These are phyloP conservation scores for Saitoella complicata DNA, from an alignment of 805 yeast genomes.

Conservation along the genomic window DNA sequence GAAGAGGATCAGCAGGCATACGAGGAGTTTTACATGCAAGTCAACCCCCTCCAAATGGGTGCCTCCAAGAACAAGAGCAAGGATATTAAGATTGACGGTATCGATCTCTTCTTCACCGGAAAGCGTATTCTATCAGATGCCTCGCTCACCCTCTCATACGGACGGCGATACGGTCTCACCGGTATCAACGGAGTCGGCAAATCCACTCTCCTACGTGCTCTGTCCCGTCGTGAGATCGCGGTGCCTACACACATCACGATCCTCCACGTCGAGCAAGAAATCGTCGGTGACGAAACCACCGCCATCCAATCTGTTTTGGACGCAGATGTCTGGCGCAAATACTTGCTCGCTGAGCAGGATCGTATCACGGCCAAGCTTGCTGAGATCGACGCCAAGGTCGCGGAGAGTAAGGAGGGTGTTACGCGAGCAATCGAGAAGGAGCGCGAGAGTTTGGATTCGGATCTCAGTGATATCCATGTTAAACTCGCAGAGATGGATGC, in stretches of 20 bases:
- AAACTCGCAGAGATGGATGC: slow-evolving; percentile 86
- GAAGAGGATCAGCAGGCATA: slow-evolving; percentile 46
- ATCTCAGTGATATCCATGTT: slow-evolving; percentile 61
- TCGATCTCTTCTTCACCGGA: slow-evolving; percentile 89
- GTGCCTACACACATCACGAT: slow-evolving; percentile 92
- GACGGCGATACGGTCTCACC: slow-evolving; percentile 90
- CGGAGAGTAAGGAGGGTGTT: slow-evolving; percentile 49
- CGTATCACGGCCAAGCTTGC: slow-evolving; percentile 44
- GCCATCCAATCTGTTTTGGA: slow-evolving; percentile 94
- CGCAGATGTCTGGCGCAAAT: slow-evolving; percentile 99
- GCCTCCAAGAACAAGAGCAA: slow-evolving; percentile 48
- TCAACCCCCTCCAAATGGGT: slow-evolving; percentile 89
- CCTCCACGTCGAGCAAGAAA: slow-evolving; percentile 94
- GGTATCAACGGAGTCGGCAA: slow-evolving; percentile 99
- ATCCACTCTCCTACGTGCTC: slow-evolving; percentile 78
- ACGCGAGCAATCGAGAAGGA: slow-evolving; percentile 73
- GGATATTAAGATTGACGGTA: slow-evolving; percentile 82
- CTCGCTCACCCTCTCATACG: slow-evolving; percentile 69
- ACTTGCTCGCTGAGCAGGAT: slow-evolving; percentile 57
- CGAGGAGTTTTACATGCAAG: slow-evolving; percentile 86
- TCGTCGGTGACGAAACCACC: slow-evolving; percentile 76
- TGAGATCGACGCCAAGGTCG: slow-evolving; percentile 58
- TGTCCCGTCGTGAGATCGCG: slow-evolving; percentile 82
- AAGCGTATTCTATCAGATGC: slow-evolving; percentile 83
- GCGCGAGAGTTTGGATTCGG: slow-evolving; percentile 67